Evolutionary conservation across 2,329 filamentous ascomycete species (phyloP), one percentile per base, ranked within the genome.

Genomic region (Trichoderma sp.): DNA sequence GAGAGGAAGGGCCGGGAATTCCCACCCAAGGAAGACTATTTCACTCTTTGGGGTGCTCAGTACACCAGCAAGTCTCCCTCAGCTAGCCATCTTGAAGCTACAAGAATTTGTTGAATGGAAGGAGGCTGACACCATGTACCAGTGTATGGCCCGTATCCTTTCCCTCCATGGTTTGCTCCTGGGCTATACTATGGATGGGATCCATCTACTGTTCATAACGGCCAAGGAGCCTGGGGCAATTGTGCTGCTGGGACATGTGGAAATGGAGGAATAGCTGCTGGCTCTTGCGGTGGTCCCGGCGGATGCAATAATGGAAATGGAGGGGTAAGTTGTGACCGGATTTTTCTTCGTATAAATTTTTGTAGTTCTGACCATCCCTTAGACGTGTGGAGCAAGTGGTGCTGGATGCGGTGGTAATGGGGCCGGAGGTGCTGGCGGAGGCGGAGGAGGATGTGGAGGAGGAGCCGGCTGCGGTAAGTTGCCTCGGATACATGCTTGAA

Each of bases 21-120:
- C 4, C 85, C 85, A 2, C 77, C 80, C 0, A 75, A 79, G n/a
- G 79, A 85, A 4, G 75, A 83, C 45, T 87, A 84, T 67, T 84
- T 84, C 68, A 74, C 80, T 60, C 81, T 86, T 73, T 87, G 86
- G 86, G 85, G 85, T 0, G 84, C 84, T 59, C 76, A 78, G 0
- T 86, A 85, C 69, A 76, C 80, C 68, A 80, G 74, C 76, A 58
- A 67, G 73, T 70, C 17, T 27, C 12, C 17, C 8, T 6, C 48
- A 8, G 7, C 34, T 15, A 13, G 6, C 37, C 12, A 15, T 32
- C 10, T 25, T 4, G 1, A 25, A 39, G 3, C 8, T 42, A 22
- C 6, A 25, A 2, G 15, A 22, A n/a, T 22, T 37, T 32, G 12
- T n/a, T 4, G n/a, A 1, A 13, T 45, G n/a, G 25, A 19, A 48